Evolutionary conservation across 306 rosid species (phyloP).

Genomic region (Senna siamea): DNA sequence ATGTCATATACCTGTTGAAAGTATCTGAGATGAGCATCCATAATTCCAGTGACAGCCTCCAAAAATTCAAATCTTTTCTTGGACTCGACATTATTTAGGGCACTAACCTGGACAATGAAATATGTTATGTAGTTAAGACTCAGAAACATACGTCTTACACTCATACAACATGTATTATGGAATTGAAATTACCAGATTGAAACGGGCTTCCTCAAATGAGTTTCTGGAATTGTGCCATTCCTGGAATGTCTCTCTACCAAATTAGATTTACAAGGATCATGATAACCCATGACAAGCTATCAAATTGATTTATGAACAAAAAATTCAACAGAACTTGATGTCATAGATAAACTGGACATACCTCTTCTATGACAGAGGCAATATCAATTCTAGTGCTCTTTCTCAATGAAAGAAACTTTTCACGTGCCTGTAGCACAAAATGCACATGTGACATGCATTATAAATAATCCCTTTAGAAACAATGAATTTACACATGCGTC

Average conservation of each 20-base stretch:
- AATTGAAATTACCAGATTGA: conserved; percentile 68
- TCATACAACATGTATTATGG: conserved; percentile 31
- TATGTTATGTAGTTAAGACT: conserved; percentile 37
- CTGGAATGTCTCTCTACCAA: conserved; percentile 76
- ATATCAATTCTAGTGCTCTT: conserved; percentile 78
- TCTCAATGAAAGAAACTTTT: conserved; percentile 72
- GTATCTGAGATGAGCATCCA: conserved; percentile 88
- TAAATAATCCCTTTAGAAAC: conserved; percentile 1
- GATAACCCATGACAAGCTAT: conserved; percentile 44
- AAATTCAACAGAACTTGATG: conserved; percentile 2
- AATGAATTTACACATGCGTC: conserved; percentile 3
- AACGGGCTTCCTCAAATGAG: conserved; percentile 81
- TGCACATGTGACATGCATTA: conserved; percentile 33
- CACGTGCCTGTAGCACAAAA: conserved; percentile 75
- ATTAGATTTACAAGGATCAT: conserved; percentile 61
- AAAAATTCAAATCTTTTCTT: conserved; percentile 74
- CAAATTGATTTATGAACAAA: conserved; percentile 28
- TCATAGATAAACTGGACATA: conserved; percentile 41
- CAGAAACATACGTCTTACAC: conserved; percentile 31
- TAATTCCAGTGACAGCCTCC: conserved; percentile 71
- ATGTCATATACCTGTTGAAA: conserved; percentile 69
- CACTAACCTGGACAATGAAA: conserved; percentile 53
- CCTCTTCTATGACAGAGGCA: conserved; percentile 72
- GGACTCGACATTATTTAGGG: conserved; percentile 68
- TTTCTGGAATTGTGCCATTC: conserved; percentile 71